Evolutionary conservation across 306 rosid species (phyloP).

Genomic region (Prunus campanulata): DNA sequence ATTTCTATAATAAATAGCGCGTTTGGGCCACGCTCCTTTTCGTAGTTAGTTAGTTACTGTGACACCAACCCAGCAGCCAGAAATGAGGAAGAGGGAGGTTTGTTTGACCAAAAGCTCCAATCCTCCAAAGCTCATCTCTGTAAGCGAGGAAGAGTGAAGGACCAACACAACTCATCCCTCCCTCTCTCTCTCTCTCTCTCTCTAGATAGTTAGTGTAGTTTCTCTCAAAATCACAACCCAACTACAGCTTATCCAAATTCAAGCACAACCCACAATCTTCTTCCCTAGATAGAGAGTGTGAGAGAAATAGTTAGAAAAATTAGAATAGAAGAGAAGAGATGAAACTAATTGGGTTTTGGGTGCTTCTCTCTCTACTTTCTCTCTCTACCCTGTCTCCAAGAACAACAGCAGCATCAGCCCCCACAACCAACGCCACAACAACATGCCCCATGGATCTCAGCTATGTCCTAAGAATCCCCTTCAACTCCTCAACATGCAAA

Average conservation of each 20-base stretch:
- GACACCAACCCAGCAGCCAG: constrained; percentile 3
- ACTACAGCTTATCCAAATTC: not conserved
- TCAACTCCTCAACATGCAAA: constrained; percentile 62
- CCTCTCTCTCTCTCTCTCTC: no score
- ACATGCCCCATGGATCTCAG: constrained; percentile 74
- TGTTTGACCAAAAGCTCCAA: not conserved
- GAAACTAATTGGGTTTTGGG: not conserved
- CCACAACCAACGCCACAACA: not conserved
- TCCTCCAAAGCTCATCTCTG: not conserved
- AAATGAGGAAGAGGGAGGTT: not conserved
- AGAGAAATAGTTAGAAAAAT: not conserved
- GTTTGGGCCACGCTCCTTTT: not conserved
- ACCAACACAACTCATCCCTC: not conserved
- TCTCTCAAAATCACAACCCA: not conserved
- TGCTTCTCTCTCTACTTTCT: not conserved
- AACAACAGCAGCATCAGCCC: constrained; percentile 18
- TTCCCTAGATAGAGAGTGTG: not conserved
- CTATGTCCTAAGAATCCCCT: constrained; percentile 60
- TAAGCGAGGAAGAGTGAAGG: not conserved
- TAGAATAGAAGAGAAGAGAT: not conserved
- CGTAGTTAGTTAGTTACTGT: not conserved
- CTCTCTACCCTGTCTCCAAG: constrained; percentile 9
- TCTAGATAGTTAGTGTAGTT: not conserved
- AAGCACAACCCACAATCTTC: not conserved
- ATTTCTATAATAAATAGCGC: no score